Base-by-base conservation (phyloP, 2,329 filamentous ascomycete species). In the Sodiomyces alkalinus region DNA sequence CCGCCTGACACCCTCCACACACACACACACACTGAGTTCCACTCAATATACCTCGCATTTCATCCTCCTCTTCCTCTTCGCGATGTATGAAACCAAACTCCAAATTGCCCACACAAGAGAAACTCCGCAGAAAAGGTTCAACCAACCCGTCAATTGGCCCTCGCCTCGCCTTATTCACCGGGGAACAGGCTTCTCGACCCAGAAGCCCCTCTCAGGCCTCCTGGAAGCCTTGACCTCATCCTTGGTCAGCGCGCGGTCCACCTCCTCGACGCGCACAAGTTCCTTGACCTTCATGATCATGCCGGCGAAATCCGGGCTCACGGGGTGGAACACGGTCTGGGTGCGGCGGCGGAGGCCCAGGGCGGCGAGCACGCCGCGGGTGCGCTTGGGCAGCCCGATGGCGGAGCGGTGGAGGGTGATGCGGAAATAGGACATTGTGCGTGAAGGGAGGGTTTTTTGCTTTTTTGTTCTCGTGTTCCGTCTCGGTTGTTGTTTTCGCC, bases 211-310 rank as follows among this genome's bases (percentile, higher is more conserved):
- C 35, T 87, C 80, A 3, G 85, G 83, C 52, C 66, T 73, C 51
- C 86, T 60, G 55, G 69, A 62, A 28, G 64, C 68, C 56, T 73
- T 74, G 45, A 92, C 64, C 59, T 92, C 70, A 31, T 57, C 53
- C 47, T 72, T 69, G 6, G 64, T 75, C 54, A 82, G 49, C 18
- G 65, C 52, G 36, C 56, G 50, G 19, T 75, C 72, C 24, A 92
- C 82, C 57, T 92, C 85, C 40, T 74, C 62, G 19, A 93, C 83
- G 30, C 71, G 64, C 25, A 94, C 81, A 37, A 94, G 62, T 58
- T 94, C 86, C 62, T 94, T 94, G 43, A 94, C 83, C 54, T 79
- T 78, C 64, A 94, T 78, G 46, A 94, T 82, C 61, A 92, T 83
- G 48, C 86, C 86, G 7, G 86, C 86, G 36, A 82, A 74, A 41